Percentiles rank a stretch among this genome's conserved stretches.
phyloP scores from a whole-genome alignment of 768 basidiomycete genomes.

The Imleria badia region DNA sequence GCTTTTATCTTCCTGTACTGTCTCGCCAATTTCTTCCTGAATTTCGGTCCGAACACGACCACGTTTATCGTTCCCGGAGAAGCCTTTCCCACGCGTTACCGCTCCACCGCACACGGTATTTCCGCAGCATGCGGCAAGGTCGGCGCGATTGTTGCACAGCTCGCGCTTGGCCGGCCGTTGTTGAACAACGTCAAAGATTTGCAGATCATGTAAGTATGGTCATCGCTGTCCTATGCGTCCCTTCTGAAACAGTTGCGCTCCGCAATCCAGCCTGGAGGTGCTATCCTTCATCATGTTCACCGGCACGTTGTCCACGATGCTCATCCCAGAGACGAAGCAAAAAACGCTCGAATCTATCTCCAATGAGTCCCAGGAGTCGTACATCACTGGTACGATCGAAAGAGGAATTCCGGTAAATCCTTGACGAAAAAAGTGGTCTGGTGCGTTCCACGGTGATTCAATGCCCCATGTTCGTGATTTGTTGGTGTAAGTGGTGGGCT shows the following conservation, averaged over 20 bases:
- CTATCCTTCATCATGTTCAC: slow-evolving; percentile 86
- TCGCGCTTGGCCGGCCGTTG: slow-evolving; percentile 65
- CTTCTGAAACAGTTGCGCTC: background rate
- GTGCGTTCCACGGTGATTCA: background rate
- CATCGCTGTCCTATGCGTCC: background rate
- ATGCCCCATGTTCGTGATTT: no score
- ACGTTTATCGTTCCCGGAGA: slow-evolving; percentile 79
- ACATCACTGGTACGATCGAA: slow-evolving; percentile 36
- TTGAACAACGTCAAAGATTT: slow-evolving; percentile 54
- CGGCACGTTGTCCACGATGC: slow-evolving; percentile 75
- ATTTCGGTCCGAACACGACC: slow-evolving; percentile 42
- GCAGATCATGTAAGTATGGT: slow-evolving; percentile 59
- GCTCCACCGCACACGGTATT: slow-evolving; percentile 73
- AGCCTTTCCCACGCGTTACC: slow-evolving; percentile 75
- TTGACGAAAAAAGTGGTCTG: background rate
- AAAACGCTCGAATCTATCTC: slow-evolving; percentile 68
- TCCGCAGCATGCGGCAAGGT: slow-evolving; percentile 72
- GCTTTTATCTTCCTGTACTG: slow-evolving; percentile 41
- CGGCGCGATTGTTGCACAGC: slow-evolving; percentile 77
- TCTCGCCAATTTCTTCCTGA: slow-evolving; percentile 19
- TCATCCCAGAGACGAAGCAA: slow-evolving; percentile 79
- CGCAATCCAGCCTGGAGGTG: slow-evolving; percentile 55
- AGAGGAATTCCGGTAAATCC: slow-evolving; percentile 14
- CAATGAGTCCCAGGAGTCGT: slow-evolving; percentile 65
- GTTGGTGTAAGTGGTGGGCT: background rate